Base-by-base conservation (phyloP, 2,329 filamentous ascomycete genomes). In the Pochonia chlamydosporia region DNA sequence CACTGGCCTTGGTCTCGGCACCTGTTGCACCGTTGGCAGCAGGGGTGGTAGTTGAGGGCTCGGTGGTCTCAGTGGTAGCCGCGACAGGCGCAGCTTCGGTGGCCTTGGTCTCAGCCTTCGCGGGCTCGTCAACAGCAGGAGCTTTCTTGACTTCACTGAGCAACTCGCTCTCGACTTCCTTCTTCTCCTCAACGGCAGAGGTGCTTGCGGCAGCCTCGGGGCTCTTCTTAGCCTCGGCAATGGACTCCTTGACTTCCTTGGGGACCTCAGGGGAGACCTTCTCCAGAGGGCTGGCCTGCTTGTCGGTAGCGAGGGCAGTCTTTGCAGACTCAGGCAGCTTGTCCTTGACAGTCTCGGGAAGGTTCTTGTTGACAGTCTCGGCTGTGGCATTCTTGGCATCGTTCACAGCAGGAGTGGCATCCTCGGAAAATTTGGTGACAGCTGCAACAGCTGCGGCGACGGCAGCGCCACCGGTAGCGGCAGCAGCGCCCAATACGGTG, bases 131-230 rank as follows among this genome's bases (percentile, higher is more conserved):
- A 0, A 60, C 55, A 11, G 63, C 59, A 54, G 70, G 58, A 45
- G 62, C 60, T 44, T 66, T 61, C 63, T 76, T 73, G 51, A 83
- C 75, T 63, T 86, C 79, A 54, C 80, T 75, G 41, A 90, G 71
- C 8, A 95, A 73, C 68, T 95, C 85, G 23, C 79, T 66, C 70
- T 95, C 89, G 5, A 90, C 75, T 9, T 73, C 75, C 63, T 79
- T 81, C 78, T 93, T 93, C 57, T 91, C 87, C 52, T 78, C 69
- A 6, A 93, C 86, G 16, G 83, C 85, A 47, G 75, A 74, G 2
- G 80, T 71, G 64, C 82, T 85, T 47, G 78, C 77, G 30, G 85
- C 79, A 28, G 88, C 88, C 67, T 93, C 89, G 8, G 87, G 84
- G 51, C 71, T 73, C 58, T 75, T 64, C 46, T 80, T 77, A 20